phyloP scores from a whole-genome alignment of 2,329 filamentous ascomycete genomes.

The Aspergillus jensenii region DNA sequence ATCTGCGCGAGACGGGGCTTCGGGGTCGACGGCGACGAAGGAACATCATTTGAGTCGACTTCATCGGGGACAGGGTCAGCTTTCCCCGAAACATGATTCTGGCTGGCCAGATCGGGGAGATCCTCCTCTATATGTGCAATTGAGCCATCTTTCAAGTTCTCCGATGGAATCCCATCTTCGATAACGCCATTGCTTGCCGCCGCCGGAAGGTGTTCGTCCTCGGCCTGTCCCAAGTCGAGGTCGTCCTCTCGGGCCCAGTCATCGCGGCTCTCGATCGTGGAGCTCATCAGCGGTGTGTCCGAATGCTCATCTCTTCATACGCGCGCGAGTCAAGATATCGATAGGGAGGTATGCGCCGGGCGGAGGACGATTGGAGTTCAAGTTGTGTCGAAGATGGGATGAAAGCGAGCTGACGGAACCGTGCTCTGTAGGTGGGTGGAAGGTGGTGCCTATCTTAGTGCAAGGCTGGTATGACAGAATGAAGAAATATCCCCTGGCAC shows the following conservation, averaged over 20 bases:
- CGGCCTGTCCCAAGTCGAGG: slow-evolving; percentile 45
- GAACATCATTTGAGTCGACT: slow-evolving; percentile 20
- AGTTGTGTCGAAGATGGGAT: neutral
- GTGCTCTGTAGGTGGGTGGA: neutral
- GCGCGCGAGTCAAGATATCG: neutral
- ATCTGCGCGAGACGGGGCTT: slow-evolving; percentile 19
- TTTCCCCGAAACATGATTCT: slow-evolving; percentile 24
- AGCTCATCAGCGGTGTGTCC: slow-evolving; percentile 64
- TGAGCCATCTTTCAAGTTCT: slow-evolving; percentile 20
- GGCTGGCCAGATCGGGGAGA: slow-evolving; percentile 25
- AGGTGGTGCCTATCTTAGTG: neutral
- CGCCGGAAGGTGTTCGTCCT: slow-evolving; percentile 31
- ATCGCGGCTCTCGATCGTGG: slow-evolving; percentile 62
- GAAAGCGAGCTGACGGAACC: too few relatives aligned
- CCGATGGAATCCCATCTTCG: slow-evolving; percentile 16
- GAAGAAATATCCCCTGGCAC: neutral
- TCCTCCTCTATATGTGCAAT: slow-evolving; percentile 26
- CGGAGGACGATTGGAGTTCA: neutral
- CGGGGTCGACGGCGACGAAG: slow-evolving; percentile 15
- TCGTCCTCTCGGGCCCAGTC: slow-evolving; percentile 60
- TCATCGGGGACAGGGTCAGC: slow-evolving; percentile 15
- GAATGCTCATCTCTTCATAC: slow-evolving; percentile 52
- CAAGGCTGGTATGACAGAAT: neutral
- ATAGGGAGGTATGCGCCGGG: neutral
- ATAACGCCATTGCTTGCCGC: slow-evolving; percentile 28